A percentile compares a stretch with the other conserved stretches of the same genome.
These are phyloP conservation scores for Populus tomentosa DNA, from an alignment of 441 rosid species.

Conservation along the genomic window DNA sequence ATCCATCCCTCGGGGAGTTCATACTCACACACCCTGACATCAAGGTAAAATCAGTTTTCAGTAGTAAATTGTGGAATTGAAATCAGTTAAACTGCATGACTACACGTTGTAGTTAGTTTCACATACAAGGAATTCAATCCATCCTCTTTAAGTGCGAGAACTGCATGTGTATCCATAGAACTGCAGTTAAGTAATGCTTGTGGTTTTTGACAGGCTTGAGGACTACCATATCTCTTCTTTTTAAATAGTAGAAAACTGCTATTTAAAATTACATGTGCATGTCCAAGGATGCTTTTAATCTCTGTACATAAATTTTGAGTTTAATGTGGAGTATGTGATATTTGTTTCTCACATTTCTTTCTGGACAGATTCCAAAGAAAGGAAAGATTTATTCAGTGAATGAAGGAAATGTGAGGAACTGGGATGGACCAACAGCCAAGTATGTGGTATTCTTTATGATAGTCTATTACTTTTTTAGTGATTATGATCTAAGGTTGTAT, in stretches of 20 bases:
- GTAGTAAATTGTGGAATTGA: background rate
- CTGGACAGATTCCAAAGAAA: constrained; percentile 68
- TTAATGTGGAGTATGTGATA: background rate
- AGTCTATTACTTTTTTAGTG: background rate
- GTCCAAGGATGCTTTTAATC: background rate
- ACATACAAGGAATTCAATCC: background rate
- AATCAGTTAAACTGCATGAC: background rate
- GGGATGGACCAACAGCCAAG: constrained; percentile 96
- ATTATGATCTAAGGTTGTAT: background rate
- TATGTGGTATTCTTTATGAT: constrained; percentile 29
- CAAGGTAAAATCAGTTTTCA: constrained; percentile 43
- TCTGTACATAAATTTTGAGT: background rate
- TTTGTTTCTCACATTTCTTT: background rate
- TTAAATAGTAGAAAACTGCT: background rate
- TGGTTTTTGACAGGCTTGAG: background rate
- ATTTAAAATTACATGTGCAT: background rate
- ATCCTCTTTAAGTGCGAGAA: background rate
- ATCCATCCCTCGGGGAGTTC: constrained; percentile 98
- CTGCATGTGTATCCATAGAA: background rate
- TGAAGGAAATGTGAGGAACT: constrained; percentile 95
- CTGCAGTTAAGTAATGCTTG: background rate
- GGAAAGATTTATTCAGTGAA: constrained; percentile 96
- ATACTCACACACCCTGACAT: constrained; percentile 88
- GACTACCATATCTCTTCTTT: background rate
- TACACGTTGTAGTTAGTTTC: background rate